Percentiles rank a stretch among this genome's conserved stretches.
Conservation (phyloP, 352 stramenopile species). For the Pythium aquatile region DNA sequence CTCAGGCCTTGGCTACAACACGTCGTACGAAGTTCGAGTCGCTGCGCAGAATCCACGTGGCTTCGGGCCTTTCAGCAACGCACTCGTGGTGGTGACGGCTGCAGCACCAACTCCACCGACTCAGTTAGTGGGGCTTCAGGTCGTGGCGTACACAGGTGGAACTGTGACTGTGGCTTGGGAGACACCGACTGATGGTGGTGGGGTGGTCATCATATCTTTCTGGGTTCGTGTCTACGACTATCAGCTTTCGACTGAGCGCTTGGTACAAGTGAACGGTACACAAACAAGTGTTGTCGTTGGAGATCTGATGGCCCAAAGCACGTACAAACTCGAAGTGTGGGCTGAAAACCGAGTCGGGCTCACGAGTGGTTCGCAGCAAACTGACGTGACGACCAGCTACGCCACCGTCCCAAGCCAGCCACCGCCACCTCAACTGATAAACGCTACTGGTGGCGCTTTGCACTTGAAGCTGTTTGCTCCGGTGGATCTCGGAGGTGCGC, state of each 20-base stretch:
- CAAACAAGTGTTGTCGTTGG: slow-evolving; percentile 11
- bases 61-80: slow-evolving; percentile 26
- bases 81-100: slow-evolving; percentile 23
- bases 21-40: slow-evolving; percentile 29
- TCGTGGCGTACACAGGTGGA: slow-evolving; percentile 26
- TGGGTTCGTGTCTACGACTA: slow-evolving; percentile 25
- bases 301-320: slow-evolving; percentile 27
- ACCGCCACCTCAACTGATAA: slow-evolving; percentile 28
- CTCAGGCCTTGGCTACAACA: slow-evolving; percentile 28
- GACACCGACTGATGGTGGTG: slow-evolving; percentile 33
- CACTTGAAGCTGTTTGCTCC: slow-evolving; percentile 37
- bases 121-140: slow-evolving; percentile 20
- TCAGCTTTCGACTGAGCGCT: not conserved
- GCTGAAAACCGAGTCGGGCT: slow-evolving; percentile 31
- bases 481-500: slow-evolving; percentile 36
- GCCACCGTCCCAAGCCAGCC: slow-evolving; percentile 23
- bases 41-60: slow-evolving; percentile 28
- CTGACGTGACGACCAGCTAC: slow-evolving; percentile 18
- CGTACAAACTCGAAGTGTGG: slow-evolving; percentile 34
- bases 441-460: slow-evolving; percentile 45
- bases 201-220: slow-evolving; percentile 28
- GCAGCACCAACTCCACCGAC: slow-evolving; percentile 23
- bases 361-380: not conserved
- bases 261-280: slow-evolving; percentile 19
- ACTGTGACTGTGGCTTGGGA: slow-evolving; percentile 31